phyloP scores from a whole-genome alignment of 345 rosid genomes.

The Eucalyptus paniculata region DNA sequence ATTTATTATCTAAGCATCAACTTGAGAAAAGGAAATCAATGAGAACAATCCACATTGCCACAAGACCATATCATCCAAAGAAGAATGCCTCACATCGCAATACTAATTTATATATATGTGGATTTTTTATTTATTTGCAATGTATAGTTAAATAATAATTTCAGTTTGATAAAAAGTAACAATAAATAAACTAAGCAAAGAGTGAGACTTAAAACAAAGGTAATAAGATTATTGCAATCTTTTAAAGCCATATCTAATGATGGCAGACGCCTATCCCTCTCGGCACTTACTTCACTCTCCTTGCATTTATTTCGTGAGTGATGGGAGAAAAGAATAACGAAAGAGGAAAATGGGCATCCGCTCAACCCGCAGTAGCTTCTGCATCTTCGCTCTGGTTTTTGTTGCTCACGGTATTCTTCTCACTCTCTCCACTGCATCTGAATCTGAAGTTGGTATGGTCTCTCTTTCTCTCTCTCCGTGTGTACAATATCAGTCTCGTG shows the following conservation, averaged over 20 bases:
- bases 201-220: not conserved
- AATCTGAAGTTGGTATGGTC: conserved; percentile 16
- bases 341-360: not conserved
- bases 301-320: not conserved
- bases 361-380: not conserved
- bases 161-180: not conserved
- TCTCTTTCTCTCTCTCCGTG: not conserved
- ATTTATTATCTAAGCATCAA: not conserved
- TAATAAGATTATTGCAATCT: not conserved
- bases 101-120: too few relatives aligned
- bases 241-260: not conserved
- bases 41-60: not conserved
- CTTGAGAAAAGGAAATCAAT: not conserved
- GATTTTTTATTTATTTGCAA: too few relatives aligned
- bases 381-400: not conserved
- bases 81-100: not conserved
- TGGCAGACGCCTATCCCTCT: not conserved
- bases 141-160: not conserved
- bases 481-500: not conserved
- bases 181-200: not conserved
- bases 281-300: not conserved
- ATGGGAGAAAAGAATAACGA: not conserved
- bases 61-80: not conserved
- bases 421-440: conserved; percentile 1
- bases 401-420: not conserved